A percentile compares a stretch with the other conserved stretches of the same genome.
Conservation (phyloP, 768 basidiomycete species). For the Phlebiopsis flavidoalba region DNA sequence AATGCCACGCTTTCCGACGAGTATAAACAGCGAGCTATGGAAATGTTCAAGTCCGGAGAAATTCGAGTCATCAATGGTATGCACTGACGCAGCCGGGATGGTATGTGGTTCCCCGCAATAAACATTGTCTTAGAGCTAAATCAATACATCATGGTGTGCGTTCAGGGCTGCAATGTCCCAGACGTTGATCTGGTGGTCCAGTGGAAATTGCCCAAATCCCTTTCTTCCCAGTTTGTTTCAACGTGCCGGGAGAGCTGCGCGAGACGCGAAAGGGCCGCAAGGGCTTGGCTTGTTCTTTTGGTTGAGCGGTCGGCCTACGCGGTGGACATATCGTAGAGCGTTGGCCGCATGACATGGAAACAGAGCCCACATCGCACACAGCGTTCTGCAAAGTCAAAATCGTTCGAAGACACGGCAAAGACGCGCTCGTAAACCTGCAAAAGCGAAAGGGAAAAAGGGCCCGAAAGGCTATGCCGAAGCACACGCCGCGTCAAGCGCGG, state of each 20-base stretch:
- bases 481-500: slow-evolving; percentile 8
- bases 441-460: neutral
- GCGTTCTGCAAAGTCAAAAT: no score
- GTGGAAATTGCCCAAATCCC: slow-evolving; percentile 15
- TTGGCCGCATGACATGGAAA: no score
- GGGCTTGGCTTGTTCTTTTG: slow-evolving; percentile 17
- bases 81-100: slow-evolving; percentile 22
- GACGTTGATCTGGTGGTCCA: slow-evolving; percentile 20
- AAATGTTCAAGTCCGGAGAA: slow-evolving; percentile 11
- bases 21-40: slow-evolving; percentile 15
- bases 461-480: slow-evolving; percentile 10
- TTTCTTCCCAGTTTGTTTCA: slow-evolving; percentile 18
- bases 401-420: no score
- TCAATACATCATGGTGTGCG: neutral
- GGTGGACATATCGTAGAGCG: neutral
- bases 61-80: slow-evolving; percentile 19
- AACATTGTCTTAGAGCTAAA: no score
- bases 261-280: neutral
- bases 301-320: slow-evolving; percentile 11
- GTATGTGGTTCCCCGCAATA: slow-evolving; percentile 4
- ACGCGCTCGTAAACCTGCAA: no score
- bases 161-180: slow-evolving; percentile 19
- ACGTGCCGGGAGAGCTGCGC: slow-evolving; percentile 15
- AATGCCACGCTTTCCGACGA: slow-evolving; percentile 15
- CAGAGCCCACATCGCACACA: no score